Base-by-base conservation (phyloP, 2,329 filamentous ascomycete genomes). In the Fusarium hostae region DNA sequence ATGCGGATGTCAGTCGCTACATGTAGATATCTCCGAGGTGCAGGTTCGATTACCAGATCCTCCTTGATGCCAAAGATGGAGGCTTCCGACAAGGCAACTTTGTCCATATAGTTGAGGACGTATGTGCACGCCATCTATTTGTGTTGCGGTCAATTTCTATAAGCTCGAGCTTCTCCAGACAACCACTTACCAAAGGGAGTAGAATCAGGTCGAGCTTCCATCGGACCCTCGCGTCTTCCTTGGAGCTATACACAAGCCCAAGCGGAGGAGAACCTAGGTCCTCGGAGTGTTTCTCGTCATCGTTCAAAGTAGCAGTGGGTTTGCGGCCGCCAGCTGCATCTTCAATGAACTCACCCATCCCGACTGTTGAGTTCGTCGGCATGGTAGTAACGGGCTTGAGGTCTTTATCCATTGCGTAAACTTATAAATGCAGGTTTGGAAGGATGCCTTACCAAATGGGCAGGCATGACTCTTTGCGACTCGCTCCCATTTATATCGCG, bases 401-500 rank as follows among this genome's bases (percentile, higher is more conserved):
- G 22, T 37, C 32, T 16, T 37, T 37, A 7, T 52, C 32, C 48
- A 52, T 52, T 2, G 0, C 4, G 12, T 52, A n/a, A 9, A 9
- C 1, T 26, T 9, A 1, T 15, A 1, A n/a, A 9, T n/a, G 5
- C 6, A 51, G 6, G 4, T 1, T 51, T 1, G 13, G 3, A n/a
- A 8, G 13, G 2, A n/a, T 2, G 4, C 9, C 2, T 11, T 1
- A 26, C 1, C 9, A 5, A 16, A 5, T 11, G 2, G 0, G 7
- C 2, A 26, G 2, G 3, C 2, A 6, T 9, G 4, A 4, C 5
- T 10, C 6, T 1, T 15, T 16, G 48, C 16, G 22, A 26, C 20
- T 39, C 18, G 6, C 9, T 3, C 12, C 32, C 9, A 39, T 39
- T 52, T 52, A 52, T 52, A 26, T 16, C 32, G 18, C 4, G 2